These are phyloP conservation scores for Colletotrichum navitas DNA, from an alignment of 2,329 filamentous ascomycete species.

Conservation along the genomic window DNA sequence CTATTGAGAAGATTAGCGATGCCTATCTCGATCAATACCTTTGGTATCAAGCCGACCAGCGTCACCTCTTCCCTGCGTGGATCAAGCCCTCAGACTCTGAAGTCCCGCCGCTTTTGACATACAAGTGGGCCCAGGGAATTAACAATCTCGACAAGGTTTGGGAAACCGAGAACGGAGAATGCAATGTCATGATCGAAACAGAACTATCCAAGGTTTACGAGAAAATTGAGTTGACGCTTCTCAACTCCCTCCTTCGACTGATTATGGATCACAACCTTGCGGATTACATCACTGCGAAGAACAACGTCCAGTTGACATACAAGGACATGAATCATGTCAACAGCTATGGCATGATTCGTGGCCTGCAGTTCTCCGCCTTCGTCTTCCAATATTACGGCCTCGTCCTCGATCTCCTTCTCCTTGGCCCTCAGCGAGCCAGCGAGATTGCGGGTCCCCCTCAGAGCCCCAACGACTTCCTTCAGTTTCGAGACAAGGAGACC, in stretches of 20 bases:
- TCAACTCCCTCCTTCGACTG: slow-evolving; percentile 91
- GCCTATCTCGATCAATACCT: slow-evolving; percentile 98
- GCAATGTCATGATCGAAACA: slow-evolving; percentile 98
- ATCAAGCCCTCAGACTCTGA: slow-evolving; percentile 99
- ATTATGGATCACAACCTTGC: slow-evolving; percentile 99
- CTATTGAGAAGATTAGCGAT: slow-evolving; percentile 99
- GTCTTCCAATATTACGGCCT: slow-evolving; percentile 99
- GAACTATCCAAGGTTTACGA: slow-evolving; percentile 99
- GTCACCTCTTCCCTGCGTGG: slow-evolving; percentile 97
- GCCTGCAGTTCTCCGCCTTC: slow-evolving; percentile 97
- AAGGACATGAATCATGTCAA: slow-evolving; percentile 99
- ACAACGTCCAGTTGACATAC: slow-evolving; percentile 98
- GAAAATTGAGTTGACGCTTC: slow-evolving; percentile 96
- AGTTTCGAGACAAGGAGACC: slow-evolving; percentile 93
- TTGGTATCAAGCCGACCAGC: slow-evolving; percentile 98
- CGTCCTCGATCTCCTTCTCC: slow-evolving; percentile 90
- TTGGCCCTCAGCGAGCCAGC: slow-evolving; percentile 95
- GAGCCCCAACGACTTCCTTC: slow-evolving; percentile 95
- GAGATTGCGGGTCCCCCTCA: slow-evolving; percentile 96
- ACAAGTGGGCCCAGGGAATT: slow-evolving; percentile 99
- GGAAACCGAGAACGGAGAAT: slow-evolving; percentile 94
- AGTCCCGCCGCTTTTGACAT: slow-evolving; percentile 91
- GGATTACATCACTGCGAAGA: slow-evolving; percentile 99
- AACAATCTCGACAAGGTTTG: slow-evolving; percentile 97
- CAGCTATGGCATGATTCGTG: slow-evolving; percentile 97